A percentile compares a stretch with the other conserved stretches of the same genome.
These are phyloP conservation scores for Trichoderma atroviride DNA, from an alignment of 2,329 filamentous ascomycete genomes.

Conservation along the genomic window DNA sequence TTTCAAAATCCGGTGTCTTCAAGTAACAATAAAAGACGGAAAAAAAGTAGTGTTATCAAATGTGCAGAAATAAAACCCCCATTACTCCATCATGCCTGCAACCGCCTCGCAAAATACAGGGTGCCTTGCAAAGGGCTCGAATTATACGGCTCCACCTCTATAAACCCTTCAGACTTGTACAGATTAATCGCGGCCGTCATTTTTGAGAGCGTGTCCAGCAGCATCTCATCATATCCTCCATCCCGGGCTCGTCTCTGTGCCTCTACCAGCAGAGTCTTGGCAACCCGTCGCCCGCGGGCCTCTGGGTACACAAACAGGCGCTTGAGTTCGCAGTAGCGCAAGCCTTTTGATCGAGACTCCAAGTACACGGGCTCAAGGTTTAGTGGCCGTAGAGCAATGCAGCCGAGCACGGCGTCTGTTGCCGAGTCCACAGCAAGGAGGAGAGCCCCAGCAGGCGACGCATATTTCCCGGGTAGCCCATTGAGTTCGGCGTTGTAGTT, in stretches of 20 bases:
- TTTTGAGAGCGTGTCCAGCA: constrained; percentile 33
- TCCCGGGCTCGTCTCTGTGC: constrained; percentile 25
- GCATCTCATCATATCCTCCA: constrained; percentile 32
- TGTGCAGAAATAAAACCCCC: neutral
- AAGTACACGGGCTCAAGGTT: constrained; percentile 27
- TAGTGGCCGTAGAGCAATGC: constrained; percentile 34
- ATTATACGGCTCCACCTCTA: constrained; percentile 30
- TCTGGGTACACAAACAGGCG: constrained; percentile 36
- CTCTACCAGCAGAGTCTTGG: constrained; percentile 31
- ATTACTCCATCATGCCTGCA: neutral
- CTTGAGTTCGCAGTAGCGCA: constrained; percentile 35
- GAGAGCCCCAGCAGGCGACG: constrained; percentile 32
- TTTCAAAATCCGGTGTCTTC: too few relatives aligned
- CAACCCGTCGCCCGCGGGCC: constrained; percentile 33
- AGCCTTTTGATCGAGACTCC: neutral
- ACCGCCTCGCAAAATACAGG: constrained; percentile 29
- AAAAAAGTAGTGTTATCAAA: neutral
- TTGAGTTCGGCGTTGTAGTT: constrained; percentile 33
- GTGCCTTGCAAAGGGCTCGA: constrained; percentile 31
- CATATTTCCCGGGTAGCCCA: constrained; percentile 35
- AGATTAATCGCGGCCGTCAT: constrained; percentile 34
- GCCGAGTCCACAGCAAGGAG: constrained; percentile 32
- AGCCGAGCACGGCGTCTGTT: constrained; percentile 32
- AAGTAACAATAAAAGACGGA: neutral
- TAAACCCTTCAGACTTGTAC: constrained; percentile 35